phyloP scores from a whole-genome alignment of 768 basidiomycete genomes.

The Leucosporidium scottii region DNA sequence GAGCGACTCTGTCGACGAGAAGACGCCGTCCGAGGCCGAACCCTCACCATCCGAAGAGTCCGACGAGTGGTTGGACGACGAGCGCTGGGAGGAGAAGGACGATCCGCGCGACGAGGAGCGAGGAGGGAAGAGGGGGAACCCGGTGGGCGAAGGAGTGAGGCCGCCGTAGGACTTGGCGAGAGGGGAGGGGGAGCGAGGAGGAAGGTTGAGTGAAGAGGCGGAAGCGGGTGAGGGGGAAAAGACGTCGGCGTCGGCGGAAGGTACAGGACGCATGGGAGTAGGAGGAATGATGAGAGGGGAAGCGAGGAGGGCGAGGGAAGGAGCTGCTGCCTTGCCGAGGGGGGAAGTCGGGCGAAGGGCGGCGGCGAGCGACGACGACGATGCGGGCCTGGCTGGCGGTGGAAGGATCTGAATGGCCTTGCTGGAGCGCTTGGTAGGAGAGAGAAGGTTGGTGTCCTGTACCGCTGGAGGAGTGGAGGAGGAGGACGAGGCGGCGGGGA shows the following conservation, averaged over 20 bases:
- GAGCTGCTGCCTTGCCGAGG: not conserved
- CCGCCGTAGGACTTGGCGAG: not conserved
- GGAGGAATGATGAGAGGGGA: slow-evolving; percentile 31
- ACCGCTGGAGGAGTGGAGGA: not conserved
- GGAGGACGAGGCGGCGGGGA: not conserved
- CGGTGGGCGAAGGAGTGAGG: slow-evolving; percentile 21
- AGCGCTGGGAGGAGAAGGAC: slow-evolving; percentile 20
- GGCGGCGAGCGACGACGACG: slow-evolving; percentile 8
- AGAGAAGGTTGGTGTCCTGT: not conserved
- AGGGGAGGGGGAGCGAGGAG: slow-evolving; percentile 15
- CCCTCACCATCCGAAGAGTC: slow-evolving; percentile 1
- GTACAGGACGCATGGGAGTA: slow-evolving; percentile 18
- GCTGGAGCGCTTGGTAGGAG: slow-evolving; percentile 29
- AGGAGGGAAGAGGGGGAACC: slow-evolving; percentile 13
- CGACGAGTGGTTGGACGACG: too few species aligned
- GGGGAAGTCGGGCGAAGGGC: slow-evolving; percentile 24
- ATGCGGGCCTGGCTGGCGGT: slow-evolving; percentile 15
- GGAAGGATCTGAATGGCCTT: slow-evolving; percentile 35
- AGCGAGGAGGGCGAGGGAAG: slow-evolving; percentile 18
- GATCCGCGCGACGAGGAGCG: slow-evolving; percentile 25
- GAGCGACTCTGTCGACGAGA: slow-evolving; percentile 23
- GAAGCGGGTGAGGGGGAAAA: slow-evolving; percentile 27
- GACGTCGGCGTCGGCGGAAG: slow-evolving; percentile 12
- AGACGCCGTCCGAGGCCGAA: slow-evolving; percentile 14
- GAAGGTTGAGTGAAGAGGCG: not conserved